Evolutionary conservation across 2,329 filamentous ascomycete species (phyloP).

Genomic region (Fusarium sororula): DNA sequence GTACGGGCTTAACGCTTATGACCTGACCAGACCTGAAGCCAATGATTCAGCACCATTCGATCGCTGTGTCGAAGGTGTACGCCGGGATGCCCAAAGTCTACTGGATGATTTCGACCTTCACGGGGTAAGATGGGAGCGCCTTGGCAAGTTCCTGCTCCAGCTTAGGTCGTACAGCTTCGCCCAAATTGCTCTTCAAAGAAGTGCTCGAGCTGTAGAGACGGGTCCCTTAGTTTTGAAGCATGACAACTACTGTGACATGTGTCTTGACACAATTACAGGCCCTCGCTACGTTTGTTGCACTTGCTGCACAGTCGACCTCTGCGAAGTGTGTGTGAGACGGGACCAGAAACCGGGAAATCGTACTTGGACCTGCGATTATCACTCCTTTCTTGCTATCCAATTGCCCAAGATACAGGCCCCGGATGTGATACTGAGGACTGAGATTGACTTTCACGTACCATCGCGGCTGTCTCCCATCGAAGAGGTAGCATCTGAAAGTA

Average conservation of each 20-base stretch:
- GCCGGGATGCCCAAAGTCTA: conserved; percentile 6
- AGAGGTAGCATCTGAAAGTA: neutral
- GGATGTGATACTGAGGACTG: neutral
- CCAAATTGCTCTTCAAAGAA: conserved; percentile 18
- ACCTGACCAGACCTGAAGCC: neutral
- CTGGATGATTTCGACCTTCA: conserved; percentile 1
- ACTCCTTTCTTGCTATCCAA: neutral
- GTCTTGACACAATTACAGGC: conserved; percentile 1
- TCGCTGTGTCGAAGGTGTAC: conserved; percentile 10
- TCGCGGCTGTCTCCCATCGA: conserved; percentile 4
- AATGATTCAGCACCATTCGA: neutral
- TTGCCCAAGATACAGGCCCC: neutral
- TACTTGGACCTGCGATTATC: conserved; percentile 19
- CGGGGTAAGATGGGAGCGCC: conserved; percentile 12
- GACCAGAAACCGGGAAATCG: conserved; percentile 7
- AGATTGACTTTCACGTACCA: neutral
- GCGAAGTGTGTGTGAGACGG: neutral
- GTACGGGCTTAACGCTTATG: conserved; percentile 19
- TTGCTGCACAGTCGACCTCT: conserved; percentile 15
- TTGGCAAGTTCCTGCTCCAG: conserved; percentile 22
- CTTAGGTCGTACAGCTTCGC: conserved; percentile 18
- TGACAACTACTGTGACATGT: conserved; percentile 13
- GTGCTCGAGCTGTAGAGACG: conserved; percentile 1
- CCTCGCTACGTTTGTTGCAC: conserved; percentile 10
- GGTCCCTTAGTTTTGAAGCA: conserved; percentile 15